Evolutionary conservation across 2,329 filamentous ascomycete genomes (phyloP), one percentile per base, ranked within the genome.

Genomic region (Clonostachys solani): DNA sequence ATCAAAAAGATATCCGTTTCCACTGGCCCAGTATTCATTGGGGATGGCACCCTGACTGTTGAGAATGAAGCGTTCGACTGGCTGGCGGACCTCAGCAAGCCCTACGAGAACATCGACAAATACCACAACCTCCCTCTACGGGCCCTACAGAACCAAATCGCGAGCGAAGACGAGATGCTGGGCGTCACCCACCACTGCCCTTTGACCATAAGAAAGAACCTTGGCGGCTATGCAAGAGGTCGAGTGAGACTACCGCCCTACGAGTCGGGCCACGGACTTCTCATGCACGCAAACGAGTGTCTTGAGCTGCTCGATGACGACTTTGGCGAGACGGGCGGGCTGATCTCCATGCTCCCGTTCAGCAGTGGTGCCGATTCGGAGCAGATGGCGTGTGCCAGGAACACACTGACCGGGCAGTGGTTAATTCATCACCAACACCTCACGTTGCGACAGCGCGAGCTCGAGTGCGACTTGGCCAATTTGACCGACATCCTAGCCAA

Each of bases 221-320:
- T 29, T 45, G 45, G 54, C 47, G 40, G 51, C 50, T 33, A 51
- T 43, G 49, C 56, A 49, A 40, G 43, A 42, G 4, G 29, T 44
- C 15, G 17, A 2, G 7, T n/a, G 36, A n/a, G 17, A 18, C 36
- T 38, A 3, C 15, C 15, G 36, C 74, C 71, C 5, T 77, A 72
- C 48, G 65, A 68, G 43, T 70, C 64, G 46, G 75, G 80, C 51
- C 65, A 73, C 51, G 68, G 68, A 33, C 68, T 83, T 15, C 63
- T 80, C 29, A 67, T 71, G 64, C 80, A 83, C 57, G 78, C 80
- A 49, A 83, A 83, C 56, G 70, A 75, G 49, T 77, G 79, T 44
- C 73, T 84, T 6, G 79, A 83, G 63, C 67, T 77, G 3, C 70
- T 84, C 7, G 80, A 84, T 52, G 77, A 83, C 56, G 79, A 83